phyloP scores from a whole-genome alignment of 306 rosid genomes.

The Trichosanthes cucumerina region DNA sequence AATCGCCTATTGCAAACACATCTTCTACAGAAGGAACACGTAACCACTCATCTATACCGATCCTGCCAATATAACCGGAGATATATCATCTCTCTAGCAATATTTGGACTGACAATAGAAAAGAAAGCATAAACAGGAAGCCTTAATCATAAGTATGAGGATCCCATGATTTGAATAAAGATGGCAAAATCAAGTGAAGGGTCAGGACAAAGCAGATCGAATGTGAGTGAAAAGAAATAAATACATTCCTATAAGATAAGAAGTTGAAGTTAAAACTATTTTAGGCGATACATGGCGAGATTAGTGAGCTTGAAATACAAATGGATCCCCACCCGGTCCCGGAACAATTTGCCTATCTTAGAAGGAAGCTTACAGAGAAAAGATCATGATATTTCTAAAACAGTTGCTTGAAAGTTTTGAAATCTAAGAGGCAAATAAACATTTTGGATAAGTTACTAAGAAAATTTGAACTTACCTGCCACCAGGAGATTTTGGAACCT shows the following conservation, averaged over 20 bases:
- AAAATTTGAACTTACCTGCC: constrained; percentile 47
- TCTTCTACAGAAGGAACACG: constrained; percentile 64
- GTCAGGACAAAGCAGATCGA: neutral
- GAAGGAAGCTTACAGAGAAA: neutral
- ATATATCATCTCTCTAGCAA: neutral
- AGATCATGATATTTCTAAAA: neutral
- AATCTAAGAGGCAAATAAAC: neutral
- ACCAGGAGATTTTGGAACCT: constrained; percentile 85
- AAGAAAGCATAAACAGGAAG: neutral
- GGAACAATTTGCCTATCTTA: neutral
- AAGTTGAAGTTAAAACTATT: neutral
- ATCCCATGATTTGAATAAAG: neutral
- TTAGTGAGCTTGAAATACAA: neutral
- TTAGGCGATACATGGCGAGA: neutral
- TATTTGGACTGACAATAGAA: neutral
- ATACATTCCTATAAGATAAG: neutral
- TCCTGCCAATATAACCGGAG: constrained; percentile 32
- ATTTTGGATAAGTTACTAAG: neutral
- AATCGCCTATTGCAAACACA: constrained; percentile 82
- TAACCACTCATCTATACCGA: constrained; percentile 92
- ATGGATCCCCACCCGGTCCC: neutral
- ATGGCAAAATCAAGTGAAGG: neutral
- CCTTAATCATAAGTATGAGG: neutral
- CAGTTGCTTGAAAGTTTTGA: neutral
- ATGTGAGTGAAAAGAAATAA: neutral